Evolutionary conservation across 78 protist genomes (phyloP), one percentile per base, ranked within the genome.

Genomic region (Dictyostelium intermedium): DNA sequence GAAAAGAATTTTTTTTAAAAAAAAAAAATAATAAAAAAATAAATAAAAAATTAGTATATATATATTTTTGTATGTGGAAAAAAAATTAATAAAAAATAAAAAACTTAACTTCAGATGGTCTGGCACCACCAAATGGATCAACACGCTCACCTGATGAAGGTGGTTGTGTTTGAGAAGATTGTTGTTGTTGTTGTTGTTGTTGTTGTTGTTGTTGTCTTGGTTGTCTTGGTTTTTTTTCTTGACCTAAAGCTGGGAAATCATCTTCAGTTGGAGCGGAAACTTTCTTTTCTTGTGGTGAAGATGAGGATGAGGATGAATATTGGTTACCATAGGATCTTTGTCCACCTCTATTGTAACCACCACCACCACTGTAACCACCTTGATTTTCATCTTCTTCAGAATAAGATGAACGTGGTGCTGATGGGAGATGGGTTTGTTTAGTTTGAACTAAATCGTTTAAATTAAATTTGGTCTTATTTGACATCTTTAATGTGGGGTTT

Each of bases 181-280:
- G 66, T 50, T 50, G 61, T 30, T 84, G 43, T 39, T 39, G 60
- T 66, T 43, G 66, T 50, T 50, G 61, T 30, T 84, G 80, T 47
- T 84, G 43, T 39, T 39, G 60, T 66, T 43, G 66, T 50, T 50
- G 61, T 30, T 84, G 80, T 47, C 92, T 85, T 79, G 66, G 66
- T 43, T 25, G 72, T 45, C 77, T 63, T 69, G 50, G 70, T 39
- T 73, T 85, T 5, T 27, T 66, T 30, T 80, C 78, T 43, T 18
- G 53, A 80, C 93, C 93, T 63, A 89, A 80, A 66, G 86, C 80
- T 80, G 93, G 93, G 93, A 89, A 89, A 47, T 89, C 93, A 47
- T 89, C 93, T 80, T 78, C 93, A 23, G 77, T 70, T 70, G 77
- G 77, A 11, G 73, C 73, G 9, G 30, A 16, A 9, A 27, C 34